Evolutionary conservation across 2,329 filamentous ascomycete genomes (phyloP), one percentile per base, ranked within the genome.

Genomic region (Ciborinia camelliae): DNA sequence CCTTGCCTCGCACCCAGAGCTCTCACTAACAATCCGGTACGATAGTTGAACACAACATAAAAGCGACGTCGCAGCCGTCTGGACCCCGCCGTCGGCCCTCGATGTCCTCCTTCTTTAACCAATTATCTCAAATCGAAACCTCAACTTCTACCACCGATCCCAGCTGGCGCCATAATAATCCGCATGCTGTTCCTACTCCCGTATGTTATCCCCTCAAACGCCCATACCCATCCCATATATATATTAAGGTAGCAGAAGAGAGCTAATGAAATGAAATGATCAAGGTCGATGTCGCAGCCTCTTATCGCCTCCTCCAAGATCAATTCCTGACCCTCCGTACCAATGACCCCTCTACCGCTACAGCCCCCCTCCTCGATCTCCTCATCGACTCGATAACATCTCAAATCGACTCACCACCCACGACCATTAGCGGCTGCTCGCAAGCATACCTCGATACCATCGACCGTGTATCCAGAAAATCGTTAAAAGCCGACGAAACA

Each of bases 1-100:
- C 63, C 65, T 61, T 59, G 30, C 51, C 35, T 55, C 50, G 62
- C 59, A 26, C 39, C 28, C 18, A 32, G 20, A 41, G 55, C 50
- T 51, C 45, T 47, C 55, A 55, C 58, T 68, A 69, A 68, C 65
- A 64, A 28, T 39, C 12, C 5, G 41, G n/a, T n/a, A 2, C 37
- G 64, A 43, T 51, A 89, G 86, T 89, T 74, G 86, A 89, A 75
- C 86, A 89, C 78, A 84, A 84, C 74, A 84, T 88, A 76, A 80
- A 82, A 70, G 75, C 80, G 65, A 62, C 30, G 2, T 2, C 32
- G 7, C 51, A 63, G 5, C 68, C 80, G 55, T 73, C 76, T 30
- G 78, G 65, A 77, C 77, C 57, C 10, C 62, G 55, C 30, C 79
- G 80, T 12, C 84, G 86, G 48, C 77, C 84, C 67, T 84, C 87